These are phyloP conservation scores for Botryosphaeria dothidea DNA, from an alignment of 2,329 filamentous ascomycete species.

Conservation along the genomic window DNA sequence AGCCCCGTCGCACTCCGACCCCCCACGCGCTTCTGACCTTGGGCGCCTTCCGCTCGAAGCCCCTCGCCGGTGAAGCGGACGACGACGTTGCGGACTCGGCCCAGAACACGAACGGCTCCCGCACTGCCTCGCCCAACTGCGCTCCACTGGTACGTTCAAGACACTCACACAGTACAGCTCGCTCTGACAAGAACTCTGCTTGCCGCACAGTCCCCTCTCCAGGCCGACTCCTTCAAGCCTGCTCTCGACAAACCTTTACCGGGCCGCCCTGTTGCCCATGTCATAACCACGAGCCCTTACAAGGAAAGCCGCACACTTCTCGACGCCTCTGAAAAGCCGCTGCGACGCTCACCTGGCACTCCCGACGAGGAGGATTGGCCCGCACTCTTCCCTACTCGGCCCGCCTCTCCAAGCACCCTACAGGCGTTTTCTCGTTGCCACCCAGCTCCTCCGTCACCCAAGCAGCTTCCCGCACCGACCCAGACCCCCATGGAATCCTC, in stretches of 20 bases:
- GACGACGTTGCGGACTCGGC: neutral
- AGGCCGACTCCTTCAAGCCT: neutral
- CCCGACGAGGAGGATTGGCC: slow-evolving; percentile 32
- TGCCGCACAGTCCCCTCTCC: neutral
- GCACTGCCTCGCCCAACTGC: slow-evolving; percentile 15
- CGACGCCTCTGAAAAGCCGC: slow-evolving; percentile 38
- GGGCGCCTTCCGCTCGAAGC: neutral
- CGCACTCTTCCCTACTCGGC: slow-evolving; percentile 25
- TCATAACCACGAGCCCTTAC: slow-evolving; percentile 34
- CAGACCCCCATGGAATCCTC: neutral
- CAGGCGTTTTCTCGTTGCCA: neutral
- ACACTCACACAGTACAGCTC: neutral
- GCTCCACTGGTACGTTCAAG: neutral
- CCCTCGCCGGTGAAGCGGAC: slow-evolving; percentile 18
- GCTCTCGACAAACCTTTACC: slow-evolving; percentile 41
- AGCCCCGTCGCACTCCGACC: slow-evolving; percentile 12
- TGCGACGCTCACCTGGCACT: slow-evolving; percentile 25
- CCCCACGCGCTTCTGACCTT: slow-evolving; percentile 14
- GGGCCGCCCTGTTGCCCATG: slow-evolving; percentile 36
- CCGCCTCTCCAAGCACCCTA: neutral
- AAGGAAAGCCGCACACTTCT: slow-evolving; percentile 41
- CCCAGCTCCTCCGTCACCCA: neutral
- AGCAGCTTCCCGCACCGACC: neutral
- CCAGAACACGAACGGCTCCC: neutral
- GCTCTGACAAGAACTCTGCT: slow-evolving; percentile 9